Evolutionary conservation across 257 asterid species (phyloP), one percentile per base, ranked within the genome.

Genomic region (Salvia rosmarinus): DNA sequence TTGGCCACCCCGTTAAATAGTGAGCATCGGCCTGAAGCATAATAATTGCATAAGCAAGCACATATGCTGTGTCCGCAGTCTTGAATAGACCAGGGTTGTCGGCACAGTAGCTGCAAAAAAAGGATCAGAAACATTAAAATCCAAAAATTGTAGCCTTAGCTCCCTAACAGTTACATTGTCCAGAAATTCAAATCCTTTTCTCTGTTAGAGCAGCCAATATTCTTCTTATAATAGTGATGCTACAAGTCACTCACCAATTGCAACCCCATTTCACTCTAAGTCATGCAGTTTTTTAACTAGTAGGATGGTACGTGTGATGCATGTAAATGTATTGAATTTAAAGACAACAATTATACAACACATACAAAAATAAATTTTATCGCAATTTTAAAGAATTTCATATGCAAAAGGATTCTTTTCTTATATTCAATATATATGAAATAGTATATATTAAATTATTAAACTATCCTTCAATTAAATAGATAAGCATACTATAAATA

Each of bases 1-100:
- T 91, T 19, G 87, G 92, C 89, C 90, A 84, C 77, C 84, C 91
- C 87, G 78, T 84, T 58, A 92, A 95, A 81, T 84, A 83, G 83
- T 91, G 96, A 80, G 94, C 93, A 87, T 89, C 96, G 62, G 97
- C 85, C 65, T 85, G 89, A 80, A 95, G 84, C 97, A 91, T 81
- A 72, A 95, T 87, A 82, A 87, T 87, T 40, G 98, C 92, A 87
- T 91, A 91, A 54, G 96, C 98, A 70, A 95, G 95, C 78, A 91
- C 93, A 80, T 95, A 95, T 28, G 95, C 98, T 28, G 95, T 79
- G 78, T 95, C 95, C 64, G 98, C 99, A 73, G 82, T 91, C 92
- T 87, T 95, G 84, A 95, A 95, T 71, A 87, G 73, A 72, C 89
- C 92, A 67, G 99, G 97, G 77, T 89, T 95, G 51, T 86, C 90